A percentile compares a stretch with the other conserved stretches of the same genome.
Evolutionary conservation across 2,329 filamentous ascomycete species (phyloP).

Genomic region (Pyrenophora graminea): DNA sequence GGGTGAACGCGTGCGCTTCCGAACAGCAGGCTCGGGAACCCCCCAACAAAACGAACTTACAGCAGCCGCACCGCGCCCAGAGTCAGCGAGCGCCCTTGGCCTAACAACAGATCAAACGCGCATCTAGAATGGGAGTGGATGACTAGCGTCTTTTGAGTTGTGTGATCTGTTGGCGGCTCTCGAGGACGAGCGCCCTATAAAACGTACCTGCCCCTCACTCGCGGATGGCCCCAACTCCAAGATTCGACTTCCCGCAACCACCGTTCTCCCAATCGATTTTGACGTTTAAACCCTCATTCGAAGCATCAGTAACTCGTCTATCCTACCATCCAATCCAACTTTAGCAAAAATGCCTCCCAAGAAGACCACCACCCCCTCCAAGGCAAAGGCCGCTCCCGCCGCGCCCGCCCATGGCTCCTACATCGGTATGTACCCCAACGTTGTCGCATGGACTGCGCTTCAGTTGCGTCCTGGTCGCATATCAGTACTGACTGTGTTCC

Average conservation of each 20-base stretch:
- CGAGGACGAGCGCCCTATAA: conserved; percentile 28
- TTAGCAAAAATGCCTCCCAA: conserved; percentile 65
- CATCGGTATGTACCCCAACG: conserved; percentile 60
- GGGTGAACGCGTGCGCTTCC: conserved; percentile 20
- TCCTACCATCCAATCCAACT: conserved; percentile 28
- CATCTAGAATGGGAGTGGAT: conserved; percentile 39
- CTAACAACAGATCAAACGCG: conserved; percentile 29
- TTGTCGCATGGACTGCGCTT: conserved; percentile 51
- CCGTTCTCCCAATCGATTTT: conserved; percentile 25
- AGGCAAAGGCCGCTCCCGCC: conserved; percentile 62
- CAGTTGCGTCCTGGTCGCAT: conserved; percentile 55
- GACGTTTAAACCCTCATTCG: conserved; percentile 35
- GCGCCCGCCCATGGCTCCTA: conserved; percentile 65
- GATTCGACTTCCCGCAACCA: conserved; percentile 33
- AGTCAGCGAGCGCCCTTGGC: conserved; percentile 25
- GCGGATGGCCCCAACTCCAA: conserved; percentile 30
- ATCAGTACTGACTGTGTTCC: conserved; percentile 56
- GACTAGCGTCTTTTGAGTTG: conserved; percentile 23
- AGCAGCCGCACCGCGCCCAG: conserved; percentile 23
- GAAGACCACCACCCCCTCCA: conserved; percentile 60
- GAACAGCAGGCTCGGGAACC: conserved; percentile 26
- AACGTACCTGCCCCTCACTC: conserved; percentile 29
- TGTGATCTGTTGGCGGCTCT: conserved; percentile 35
- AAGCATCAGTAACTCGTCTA: conserved; percentile 37
- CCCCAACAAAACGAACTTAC: conserved; percentile 26